Percentiles rank a stretch among this genome's conserved stretches.
Evolutionary conservation across 805 yeast genomes (phyloP).

Genomic region (Ogataea nakhonphanomensis): DNA sequence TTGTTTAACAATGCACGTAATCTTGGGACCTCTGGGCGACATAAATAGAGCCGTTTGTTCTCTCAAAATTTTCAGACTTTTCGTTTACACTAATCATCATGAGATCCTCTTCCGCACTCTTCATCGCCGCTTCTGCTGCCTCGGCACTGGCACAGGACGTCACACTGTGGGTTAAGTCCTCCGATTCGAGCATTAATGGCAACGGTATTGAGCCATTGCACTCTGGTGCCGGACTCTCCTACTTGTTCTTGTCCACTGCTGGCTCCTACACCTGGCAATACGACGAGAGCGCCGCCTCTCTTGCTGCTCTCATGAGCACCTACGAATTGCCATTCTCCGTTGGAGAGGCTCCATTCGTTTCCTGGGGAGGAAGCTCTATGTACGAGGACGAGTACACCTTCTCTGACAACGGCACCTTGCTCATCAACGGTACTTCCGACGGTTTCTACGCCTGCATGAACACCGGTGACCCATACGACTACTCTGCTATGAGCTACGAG

Average conservation of each 20-base stretch:
- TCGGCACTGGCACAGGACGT: conserved; percentile 20
- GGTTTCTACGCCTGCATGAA: conserved; percentile 43
- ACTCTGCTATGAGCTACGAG: conserved; percentile 30
- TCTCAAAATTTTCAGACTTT: background rate
- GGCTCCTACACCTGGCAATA: conserved; percentile 22
- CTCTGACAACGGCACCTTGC: conserved; percentile 24
- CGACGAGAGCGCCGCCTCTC: conserved; percentile 7
- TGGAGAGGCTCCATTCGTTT: conserved; percentile 7
- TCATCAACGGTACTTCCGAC: conserved; percentile 30
- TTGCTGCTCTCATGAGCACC: background rate
- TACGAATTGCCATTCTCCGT: conserved; percentile 1
- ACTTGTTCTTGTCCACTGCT: conserved; percentile 30
- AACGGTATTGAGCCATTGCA: conserved; percentile 33
- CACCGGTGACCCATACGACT: conserved; percentile 42
- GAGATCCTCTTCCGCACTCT: conserved; percentile 17
- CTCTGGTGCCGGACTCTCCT: conserved; percentile 46
- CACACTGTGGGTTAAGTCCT: conserved; percentile 27
- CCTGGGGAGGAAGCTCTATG: conserved; percentile 7
- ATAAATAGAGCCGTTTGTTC: background rate
- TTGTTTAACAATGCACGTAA: background rate
- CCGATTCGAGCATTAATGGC: conserved; percentile 28
- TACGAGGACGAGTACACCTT: conserved; percentile 8
- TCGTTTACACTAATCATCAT: conserved; percentile 1
- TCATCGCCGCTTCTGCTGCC: conserved; percentile 14
- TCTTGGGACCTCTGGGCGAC: background rate